Percentiles rank a stretch among this genome's conserved stretches.
phyloP scores from a whole-genome alignment of 225 moss, liverwort and hornwort genomes.

The Neckera pumila region DNA sequence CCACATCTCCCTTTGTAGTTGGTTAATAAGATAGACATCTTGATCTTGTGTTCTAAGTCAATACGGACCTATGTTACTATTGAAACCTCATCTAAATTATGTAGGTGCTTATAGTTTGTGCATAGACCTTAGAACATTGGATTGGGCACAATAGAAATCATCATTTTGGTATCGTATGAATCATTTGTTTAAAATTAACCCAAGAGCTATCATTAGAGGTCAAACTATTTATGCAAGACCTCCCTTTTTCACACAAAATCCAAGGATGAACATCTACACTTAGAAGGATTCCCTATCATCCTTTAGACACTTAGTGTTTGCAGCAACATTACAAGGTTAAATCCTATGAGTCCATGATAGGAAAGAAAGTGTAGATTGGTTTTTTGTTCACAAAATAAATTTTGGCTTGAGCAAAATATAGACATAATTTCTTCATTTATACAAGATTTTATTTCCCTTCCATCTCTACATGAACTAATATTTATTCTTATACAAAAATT shows the following conservation, averaged over 20 bases:
- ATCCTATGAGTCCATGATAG: too few species aligned
- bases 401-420: accelerated
- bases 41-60: too few species aligned
- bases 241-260: too few species aligned
- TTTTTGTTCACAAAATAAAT: not conserved
- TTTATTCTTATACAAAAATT: not conserved
- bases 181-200: too few species aligned
- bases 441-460: not conserved
- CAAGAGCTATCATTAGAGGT: too few species aligned
- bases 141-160: accelerated
- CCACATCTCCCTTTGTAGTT: not conserved
- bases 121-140: accelerated
- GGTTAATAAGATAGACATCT: too few species aligned
- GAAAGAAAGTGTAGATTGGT: accelerated
- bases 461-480: not conserved
- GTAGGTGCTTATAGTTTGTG: not conserved
- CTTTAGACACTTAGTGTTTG: accelerated
- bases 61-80: too few species aligned
- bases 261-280: too few species aligned
- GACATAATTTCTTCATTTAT: not conserved
- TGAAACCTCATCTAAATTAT: not conserved
- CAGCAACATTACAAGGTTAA: too few species aligned
- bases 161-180: too few species aligned
- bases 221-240: too few species aligned
- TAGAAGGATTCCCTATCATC: too few species aligned